These are phyloP conservation scores for Trichophyton schoenleinii DNA, from an alignment of 2,329 filamentous ascomycete genomes.

Conservation along the genomic window DNA sequence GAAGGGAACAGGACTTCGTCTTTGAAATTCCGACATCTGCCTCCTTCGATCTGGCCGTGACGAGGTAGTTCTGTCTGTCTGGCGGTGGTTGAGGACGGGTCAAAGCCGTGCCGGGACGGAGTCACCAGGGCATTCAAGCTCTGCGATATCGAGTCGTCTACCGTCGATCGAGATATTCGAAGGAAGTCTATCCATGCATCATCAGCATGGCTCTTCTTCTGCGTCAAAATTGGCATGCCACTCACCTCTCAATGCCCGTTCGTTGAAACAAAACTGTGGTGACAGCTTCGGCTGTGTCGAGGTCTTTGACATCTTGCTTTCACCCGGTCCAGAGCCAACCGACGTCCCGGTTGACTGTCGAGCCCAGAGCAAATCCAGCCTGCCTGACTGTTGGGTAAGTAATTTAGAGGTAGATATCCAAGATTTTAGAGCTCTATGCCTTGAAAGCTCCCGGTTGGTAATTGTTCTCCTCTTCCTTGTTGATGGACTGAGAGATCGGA, in stretches of 20 bases:
- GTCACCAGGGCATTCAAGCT: slow-evolving; percentile 82
- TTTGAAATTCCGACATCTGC: slow-evolving; percentile 60
- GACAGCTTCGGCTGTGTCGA: slow-evolving; percentile 45
- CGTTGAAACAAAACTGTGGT: slow-evolving; percentile 68
- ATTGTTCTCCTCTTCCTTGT: background rate
- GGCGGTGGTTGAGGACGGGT: slow-evolving; percentile 61
- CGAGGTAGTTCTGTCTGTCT: slow-evolving; percentile 42
- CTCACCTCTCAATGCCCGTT: slow-evolving; percentile 54
- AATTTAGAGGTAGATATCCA: background rate
- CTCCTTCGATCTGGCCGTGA: slow-evolving; percentile 44
- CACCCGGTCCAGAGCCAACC: slow-evolving; percentile 11
- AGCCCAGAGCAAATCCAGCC: slow-evolving; percentile 33
- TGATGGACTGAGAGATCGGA: background rate
- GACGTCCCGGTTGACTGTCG: slow-evolving; percentile 16
- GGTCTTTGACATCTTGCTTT: slow-evolving; percentile 26
- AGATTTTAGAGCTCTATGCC: background rate
- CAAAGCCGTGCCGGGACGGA: slow-evolving; percentile 59
- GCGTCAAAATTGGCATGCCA: background rate
- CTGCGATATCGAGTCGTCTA: slow-evolving; percentile 89
- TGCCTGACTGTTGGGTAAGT: slow-evolving; percentile 14
- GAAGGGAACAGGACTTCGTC: slow-evolving; percentile 69
- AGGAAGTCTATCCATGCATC: slow-evolving; percentile 59
- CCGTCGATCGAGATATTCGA: slow-evolving; percentile 64
- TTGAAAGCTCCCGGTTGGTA: background rate
- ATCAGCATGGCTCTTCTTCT: background rate